Evolutionary conservation across 2,329 filamentous ascomycete genomes (phyloP), one percentile per base, ranked within the genome.

Genomic region (Trichocomaceae sp.): DNA sequence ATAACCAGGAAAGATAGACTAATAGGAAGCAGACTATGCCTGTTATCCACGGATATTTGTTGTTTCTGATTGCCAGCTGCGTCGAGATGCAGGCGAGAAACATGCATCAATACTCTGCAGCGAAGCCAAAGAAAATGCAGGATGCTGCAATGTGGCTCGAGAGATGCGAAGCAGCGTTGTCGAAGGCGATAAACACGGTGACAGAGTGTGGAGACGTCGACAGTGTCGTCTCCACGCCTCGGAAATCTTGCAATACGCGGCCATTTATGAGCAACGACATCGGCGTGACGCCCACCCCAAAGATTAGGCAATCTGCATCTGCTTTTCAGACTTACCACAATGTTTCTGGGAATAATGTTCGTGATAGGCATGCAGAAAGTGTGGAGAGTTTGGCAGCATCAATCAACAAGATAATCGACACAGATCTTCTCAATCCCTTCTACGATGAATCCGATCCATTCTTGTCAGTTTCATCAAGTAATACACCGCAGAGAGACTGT

Each of bases 11-110:
- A 29, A 37, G 4, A 13, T 13, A 20, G 26, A 6, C 47, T 37
- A 20, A 19, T 12, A 19, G 8, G 6, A 17, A 46, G 4, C 29
- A 52, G 54, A 42, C 23, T 8, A 52, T 23, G 39, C 45, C 54
- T 9, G 29, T 52, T 1, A 49, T 52, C 23, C 31, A 49, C 13
- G 37, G 35, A 29, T 56, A 56, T 10, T 44, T 56, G 13, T 29
- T 56, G 17, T 56, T 52, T 49, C 20, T 56, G 20, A 56, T 52
- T 26, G 54, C 49, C 13, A 48, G 29, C 29, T 56, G 54, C 22
- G 50, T 52, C n/a, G 54, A 56, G 35, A 56, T 56, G n/a, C 44
- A 56, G 39, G 54, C 54, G 12, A 56, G 45, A 26, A 56, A 56
- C 15, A 56, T 56, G 54, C 54, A 56, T 31, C 54, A 56, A 22